A percentile compares a stretch with the other conserved stretches of the same genome.
Conservation (phyloP, 2,329 filamentous ascomycete genomes). For the Pseudonectria foliicola region DNA sequence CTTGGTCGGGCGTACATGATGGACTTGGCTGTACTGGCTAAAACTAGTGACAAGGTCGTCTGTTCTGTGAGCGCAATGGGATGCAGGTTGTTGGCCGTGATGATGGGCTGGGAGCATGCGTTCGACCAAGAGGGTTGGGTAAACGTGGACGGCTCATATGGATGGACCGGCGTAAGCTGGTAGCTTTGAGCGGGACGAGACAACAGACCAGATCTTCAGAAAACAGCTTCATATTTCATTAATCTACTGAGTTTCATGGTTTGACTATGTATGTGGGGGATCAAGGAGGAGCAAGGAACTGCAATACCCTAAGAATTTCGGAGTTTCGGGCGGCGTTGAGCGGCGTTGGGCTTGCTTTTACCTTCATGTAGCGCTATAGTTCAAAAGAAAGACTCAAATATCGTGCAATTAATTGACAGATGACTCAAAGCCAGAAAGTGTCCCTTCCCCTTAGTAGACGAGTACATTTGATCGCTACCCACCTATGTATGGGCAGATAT, state of each 20-base stretch:
- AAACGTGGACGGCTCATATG: slow-evolving; percentile 69
- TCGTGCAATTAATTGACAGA: no score
- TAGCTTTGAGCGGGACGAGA: slow-evolving; percentile 7
- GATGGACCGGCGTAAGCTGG: slow-evolving; percentile 48
- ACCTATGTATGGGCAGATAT: no score
- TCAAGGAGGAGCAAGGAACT: not conserved
- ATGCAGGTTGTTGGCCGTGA: slow-evolving; percentile 71
- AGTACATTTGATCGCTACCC: no score
- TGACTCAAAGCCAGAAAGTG: not conserved
- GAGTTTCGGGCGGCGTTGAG: slow-evolving; percentile 6
- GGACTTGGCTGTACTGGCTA: slow-evolving; percentile 67
- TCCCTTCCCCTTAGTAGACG: no score
- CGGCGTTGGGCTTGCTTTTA: slow-evolving; percentile 11
- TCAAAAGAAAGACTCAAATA: no score
- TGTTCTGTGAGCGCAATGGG: slow-evolving; percentile 68
- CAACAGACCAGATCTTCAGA: not conserved
- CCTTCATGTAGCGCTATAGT: slow-evolving; percentile 1
- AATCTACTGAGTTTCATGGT: not conserved
- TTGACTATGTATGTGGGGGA: not conserved
- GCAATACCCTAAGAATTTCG: slow-evolving; percentile 2
- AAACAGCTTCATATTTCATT: not conserved
- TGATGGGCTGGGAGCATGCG: slow-evolving; percentile 76
- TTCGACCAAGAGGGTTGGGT: slow-evolving; percentile 58
- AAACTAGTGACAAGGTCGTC: slow-evolving; percentile 61
- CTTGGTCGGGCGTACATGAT: slow-evolving; percentile 76